These are phyloP conservation scores for Gelatoporia subvermispora DNA, from an alignment of 768 basidiomycete species.

Conservation along the genomic window DNA sequence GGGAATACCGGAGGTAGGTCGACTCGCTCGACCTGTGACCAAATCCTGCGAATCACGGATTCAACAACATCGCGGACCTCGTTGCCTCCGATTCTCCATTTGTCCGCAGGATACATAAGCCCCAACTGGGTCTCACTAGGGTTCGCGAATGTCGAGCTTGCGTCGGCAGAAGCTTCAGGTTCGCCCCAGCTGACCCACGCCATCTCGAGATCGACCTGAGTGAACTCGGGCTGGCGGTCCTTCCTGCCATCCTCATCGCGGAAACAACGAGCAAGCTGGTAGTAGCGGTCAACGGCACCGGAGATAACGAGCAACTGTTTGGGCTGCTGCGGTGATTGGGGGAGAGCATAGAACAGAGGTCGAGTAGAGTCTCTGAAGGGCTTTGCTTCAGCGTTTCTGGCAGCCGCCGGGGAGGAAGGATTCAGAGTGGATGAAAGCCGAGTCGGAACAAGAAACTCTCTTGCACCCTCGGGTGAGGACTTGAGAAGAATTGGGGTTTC, in stretches of 20 bases:
- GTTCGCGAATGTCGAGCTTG: slow-evolving; percentile 5
- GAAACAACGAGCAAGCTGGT: slow-evolving; percentile 91
- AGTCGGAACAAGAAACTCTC: slow-evolving; percentile 88
- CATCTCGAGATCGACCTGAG: slow-evolving; percentile 96
- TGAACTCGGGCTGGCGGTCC: slow-evolving; percentile 96
- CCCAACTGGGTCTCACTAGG: slow-evolving; percentile 16
- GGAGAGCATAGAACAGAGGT: slow-evolving; percentile 77
- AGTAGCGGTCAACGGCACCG: slow-evolving; percentile 86
- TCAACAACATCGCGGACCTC: slow-evolving; percentile 82
- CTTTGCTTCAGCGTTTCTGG: neutral
- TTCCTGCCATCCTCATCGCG: slow-evolving; percentile 93
- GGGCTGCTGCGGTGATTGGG: slow-evolving; percentile 94
- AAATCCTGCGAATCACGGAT: slow-evolving; percentile 66
- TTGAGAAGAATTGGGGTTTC: slow-evolving; percentile 90
- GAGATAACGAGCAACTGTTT: slow-evolving; percentile 92
- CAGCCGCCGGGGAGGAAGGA: slow-evolving; percentile 10
- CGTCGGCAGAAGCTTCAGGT: neutral
- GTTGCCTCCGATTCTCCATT: slow-evolving; percentile 82
- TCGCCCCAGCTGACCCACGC: slow-evolving; percentile 84
- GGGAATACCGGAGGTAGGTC: slow-evolving; percentile 58
- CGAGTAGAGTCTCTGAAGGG: neutral
- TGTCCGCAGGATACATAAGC: slow-evolving; percentile 20
- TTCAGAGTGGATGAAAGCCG: slow-evolving; percentile 38
- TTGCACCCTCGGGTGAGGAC: slow-evolving; percentile 91
- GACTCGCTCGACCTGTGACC: slow-evolving; percentile 64